Base-by-base conservation (phyloP, 768 basidiomycete species). In the Agrocybe chaxingu region DNA sequence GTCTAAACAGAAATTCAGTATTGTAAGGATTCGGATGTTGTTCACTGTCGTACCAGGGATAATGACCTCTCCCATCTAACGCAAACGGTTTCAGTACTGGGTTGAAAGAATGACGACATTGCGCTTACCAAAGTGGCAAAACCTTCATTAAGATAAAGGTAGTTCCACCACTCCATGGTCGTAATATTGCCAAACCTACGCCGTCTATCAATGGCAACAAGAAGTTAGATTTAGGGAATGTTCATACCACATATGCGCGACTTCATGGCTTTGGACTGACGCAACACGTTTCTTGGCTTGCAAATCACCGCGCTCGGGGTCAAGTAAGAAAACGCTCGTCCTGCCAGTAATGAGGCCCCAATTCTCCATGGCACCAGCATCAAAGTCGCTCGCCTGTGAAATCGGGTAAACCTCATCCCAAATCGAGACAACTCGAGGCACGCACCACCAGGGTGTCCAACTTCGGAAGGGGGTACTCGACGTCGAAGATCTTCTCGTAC, bases 91-190 rank as follows among this genome's bases (percentile, higher is more conserved):
- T 36, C 43, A 54, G 32, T 53, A 53, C 54, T 38, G 33, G 5
- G n/a, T 9, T 24, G 16, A 36, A 24, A 45, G 39, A 41, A 10
- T 42, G 11, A 8, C 41, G n/a, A 33, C 42, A 24, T 19, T 13
- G 6, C 35, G 69, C 80, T 50, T 55, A 87, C 89, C 71, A 93
- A 65, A 3, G 90, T 92, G 4, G 91, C 89, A 65, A 93, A 92
- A n/a, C 91, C 86, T 79, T 90, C 88, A 55, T 89, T 90, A 50
- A 90, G 69, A 66, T 89, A 89, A 42, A 92, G 75, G 65, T 89
- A 85, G 54, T 89, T 82, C 89, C 90, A 93, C 90, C 91, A 92
- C 60, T 82, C 81, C 92, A 95, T 94, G 0, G 92, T 96, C 5
- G 90, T 87, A 59, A 97, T 88, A 63, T 96, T 86, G 19, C 93